Conservation (phyloP, 2,329 filamentous ascomycete species). For the Apiospora koreana region DNA sequence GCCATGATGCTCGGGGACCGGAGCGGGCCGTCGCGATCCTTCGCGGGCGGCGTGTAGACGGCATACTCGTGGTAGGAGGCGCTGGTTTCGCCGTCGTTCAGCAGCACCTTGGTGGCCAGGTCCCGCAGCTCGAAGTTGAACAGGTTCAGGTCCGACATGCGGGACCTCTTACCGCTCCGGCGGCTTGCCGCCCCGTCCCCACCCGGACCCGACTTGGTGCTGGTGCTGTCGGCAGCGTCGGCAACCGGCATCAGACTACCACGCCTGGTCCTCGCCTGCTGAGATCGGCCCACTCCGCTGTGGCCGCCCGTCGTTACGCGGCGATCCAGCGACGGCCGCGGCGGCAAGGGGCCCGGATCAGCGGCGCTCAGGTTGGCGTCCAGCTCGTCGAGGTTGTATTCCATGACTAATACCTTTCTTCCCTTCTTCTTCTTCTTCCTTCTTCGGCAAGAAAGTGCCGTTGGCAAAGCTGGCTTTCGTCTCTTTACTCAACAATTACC, state of each 20-base stretch:
- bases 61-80: constrained; percentile 34
- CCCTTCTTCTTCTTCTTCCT: too few relatives aligned
- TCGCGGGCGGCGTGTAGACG: constrained; percentile 25
- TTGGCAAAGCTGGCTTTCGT: background rate
- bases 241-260: constrained; percentile 25
- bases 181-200: background rate
- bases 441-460: too few relatives aligned
- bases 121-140: constrained; percentile 33
- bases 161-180: constrained; percentile 15
- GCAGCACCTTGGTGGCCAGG: constrained; percentile 26
- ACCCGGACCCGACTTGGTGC: background rate
- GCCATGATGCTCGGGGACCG: constrained; percentile 32
- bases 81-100: constrained; percentile 24
- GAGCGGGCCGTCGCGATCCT: constrained; percentile 20
- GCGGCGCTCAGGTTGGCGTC: constrained; percentile 28
- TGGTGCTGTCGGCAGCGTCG: background rate
- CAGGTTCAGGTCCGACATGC: constrained; percentile 25
- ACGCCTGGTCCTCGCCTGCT: constrained; percentile 24
- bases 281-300: constrained; percentile 11
- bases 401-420: constrained; percentile 15
- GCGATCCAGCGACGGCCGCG: constrained; percentile 12
- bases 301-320: constrained; percentile 22
- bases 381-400: constrained; percentile 31
- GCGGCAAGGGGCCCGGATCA: background rate
- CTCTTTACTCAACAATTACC: background rate